Base-by-base conservation (phyloP, 2,329 filamentous ascomycete genomes). In the Dothideomycetes sp. region DNA sequence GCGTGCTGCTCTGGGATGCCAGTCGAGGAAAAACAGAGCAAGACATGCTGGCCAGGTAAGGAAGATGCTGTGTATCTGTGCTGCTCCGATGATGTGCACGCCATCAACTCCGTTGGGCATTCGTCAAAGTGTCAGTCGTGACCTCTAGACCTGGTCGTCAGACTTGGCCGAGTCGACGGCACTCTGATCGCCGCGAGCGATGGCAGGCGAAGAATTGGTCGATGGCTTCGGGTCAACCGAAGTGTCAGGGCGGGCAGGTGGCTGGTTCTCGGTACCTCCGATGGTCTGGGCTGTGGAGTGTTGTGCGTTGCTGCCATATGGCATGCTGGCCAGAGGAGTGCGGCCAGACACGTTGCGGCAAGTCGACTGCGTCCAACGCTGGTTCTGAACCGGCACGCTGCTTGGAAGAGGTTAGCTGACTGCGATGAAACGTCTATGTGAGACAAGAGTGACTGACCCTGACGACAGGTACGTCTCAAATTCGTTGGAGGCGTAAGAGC, bases 391-490 rank as follows among this genome's bases (percentile, higher is more conserved):
- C 12, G 57, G 55, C 16, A 57, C 52, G 29, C 49, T 46, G 28
- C 24, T 11, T 8, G 6, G 15, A 5, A 18, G 35, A 29, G 19
- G 31, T 35, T 30, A 31, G 24, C 22, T 33, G 19, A 12, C 9
- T 16, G 9, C 18, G 10, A 31, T 27, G 19, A 18, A n/a, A 18
- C 8, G 15, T 29, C 15, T 4, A 20, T 33, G 15, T 18, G 11
- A 17, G 8, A 22, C 16, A 10, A n/a, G 19, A 25, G 4, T 12
- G 9, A 33, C 43, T 33, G 33, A 46, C 47, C 47, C 45, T 25
- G 56, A 44, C 11, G 48, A 47, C 35, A 62, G 50, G 46, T 57
- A 61, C 41, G 56, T 53, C 44, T 61, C 58, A 39, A 62, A 61
- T 46, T 62, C 59, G 45, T 59, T 60, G 38, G 45, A 45, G 19